Conservation (phyloP, 2,329 filamentous ascomycete genomes). For the Mariannaea sp. region DNA sequence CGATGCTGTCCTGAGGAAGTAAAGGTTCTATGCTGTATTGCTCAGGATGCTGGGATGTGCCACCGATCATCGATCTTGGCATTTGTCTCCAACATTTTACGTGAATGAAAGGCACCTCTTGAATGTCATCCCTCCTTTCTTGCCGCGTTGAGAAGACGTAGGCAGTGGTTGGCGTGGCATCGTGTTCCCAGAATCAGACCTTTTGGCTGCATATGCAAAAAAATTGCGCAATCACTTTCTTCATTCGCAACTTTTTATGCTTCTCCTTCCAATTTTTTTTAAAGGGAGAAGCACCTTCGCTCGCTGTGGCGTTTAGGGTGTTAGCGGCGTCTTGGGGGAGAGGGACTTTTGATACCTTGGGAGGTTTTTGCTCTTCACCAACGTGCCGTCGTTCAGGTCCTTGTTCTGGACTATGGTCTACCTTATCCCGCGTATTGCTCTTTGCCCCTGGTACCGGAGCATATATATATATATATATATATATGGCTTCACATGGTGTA, state of each 20-base stretch:
- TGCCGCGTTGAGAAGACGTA: background rate
- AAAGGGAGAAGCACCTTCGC: conserved; percentile 20
- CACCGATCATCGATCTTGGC: background rate
- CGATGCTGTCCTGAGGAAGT: conserved; percentile 76
- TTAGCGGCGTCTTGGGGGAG: conserved; percentile 39
- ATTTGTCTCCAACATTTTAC: background rate
- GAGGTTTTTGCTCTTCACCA: conserved; percentile 9
- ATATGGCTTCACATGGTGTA: background rate
- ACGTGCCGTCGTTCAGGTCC: conserved; percentile 2
- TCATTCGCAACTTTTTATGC: conserved; percentile 21
- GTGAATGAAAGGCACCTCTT: background rate
- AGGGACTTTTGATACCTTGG: conserved; percentile 42
- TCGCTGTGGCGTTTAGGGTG: conserved; percentile 38
- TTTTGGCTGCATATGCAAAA: conserved; percentile 6
- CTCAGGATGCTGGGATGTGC: background rate
- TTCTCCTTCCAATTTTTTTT: conserved; percentile 16
- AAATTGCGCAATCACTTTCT: conserved; percentile 6
- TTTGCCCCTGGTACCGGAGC: conserved; percentile 11
- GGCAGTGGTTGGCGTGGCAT: conserved; percentile 3
- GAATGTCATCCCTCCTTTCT: background rate
- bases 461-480: too few relatives aligned
- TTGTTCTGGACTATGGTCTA: too few relatives aligned
- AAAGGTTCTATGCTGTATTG: conserved; percentile 36
- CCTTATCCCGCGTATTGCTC: conserved; percentile 11
- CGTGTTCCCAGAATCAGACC: conserved; percentile 6